These are phyloP conservation scores for Daldinia caldariorum DNA, from an alignment of 495 filamentous ascomycete genomes.

Conservation along the genomic window DNA sequence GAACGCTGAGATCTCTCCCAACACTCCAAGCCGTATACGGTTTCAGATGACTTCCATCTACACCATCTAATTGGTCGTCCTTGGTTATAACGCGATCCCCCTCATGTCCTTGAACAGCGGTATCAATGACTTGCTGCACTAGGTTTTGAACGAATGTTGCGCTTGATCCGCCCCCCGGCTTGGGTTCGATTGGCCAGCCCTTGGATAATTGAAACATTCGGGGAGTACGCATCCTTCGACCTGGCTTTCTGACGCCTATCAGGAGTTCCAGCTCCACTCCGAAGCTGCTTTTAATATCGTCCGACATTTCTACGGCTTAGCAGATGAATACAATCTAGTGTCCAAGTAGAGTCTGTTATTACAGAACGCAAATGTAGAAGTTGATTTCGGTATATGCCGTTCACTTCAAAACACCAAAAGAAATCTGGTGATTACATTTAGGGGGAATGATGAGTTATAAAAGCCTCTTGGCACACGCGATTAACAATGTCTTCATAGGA, in stretches of 20 bases:
- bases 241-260: background rate
- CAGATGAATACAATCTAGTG: background rate
- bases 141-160: background rate
- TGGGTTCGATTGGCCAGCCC: background rate
- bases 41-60: background rate
- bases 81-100: constrained; percentile 24
- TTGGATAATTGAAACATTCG: background rate
- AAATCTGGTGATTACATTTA: background rate
- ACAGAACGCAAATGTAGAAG: background rate
- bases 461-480: background rate
- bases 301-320: background rate
- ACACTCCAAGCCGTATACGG: constrained; percentile 6
- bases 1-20: constrained; percentile 6
- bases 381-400: background rate
- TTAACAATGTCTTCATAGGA: background rate
- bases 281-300: constrained; percentile 16
- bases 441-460: background rate
- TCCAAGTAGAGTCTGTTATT: background rate
- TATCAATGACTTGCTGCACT: background rate
- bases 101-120: background rate
- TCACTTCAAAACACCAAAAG: background rate
- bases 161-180: background rate
- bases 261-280: constrained; percentile 30
- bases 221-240: background rate
- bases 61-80: background rate